Conservation (phyloP, 305 asterid genomes). For the Euphrasia arctica region DNA sequence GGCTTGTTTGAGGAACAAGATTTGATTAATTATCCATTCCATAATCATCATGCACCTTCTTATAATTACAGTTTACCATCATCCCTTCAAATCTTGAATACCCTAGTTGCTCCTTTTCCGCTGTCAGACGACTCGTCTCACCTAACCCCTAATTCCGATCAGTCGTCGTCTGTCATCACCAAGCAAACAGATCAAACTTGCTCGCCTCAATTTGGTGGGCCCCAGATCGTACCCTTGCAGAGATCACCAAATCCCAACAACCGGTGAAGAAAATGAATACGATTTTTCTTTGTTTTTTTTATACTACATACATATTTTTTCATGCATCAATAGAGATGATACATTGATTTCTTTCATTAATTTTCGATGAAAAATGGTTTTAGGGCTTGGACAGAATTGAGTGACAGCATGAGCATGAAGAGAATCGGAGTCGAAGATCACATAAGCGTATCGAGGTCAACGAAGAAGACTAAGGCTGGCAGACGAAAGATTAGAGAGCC, state of each 20-base stretch:
- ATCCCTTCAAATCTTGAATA: constrained; percentile 35
- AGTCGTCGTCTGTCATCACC: constrained; percentile 22
- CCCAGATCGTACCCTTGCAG: constrained; percentile 62
- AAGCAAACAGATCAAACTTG: constrained; percentile 39
- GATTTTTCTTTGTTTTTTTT: no score
- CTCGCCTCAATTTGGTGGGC: constrained; percentile 39
- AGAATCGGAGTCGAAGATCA: constrained; percentile 40
- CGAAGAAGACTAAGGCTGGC: constrained; percentile 79
- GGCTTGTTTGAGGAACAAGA: constrained; percentile 67
- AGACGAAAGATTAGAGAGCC: constrained; percentile 94
- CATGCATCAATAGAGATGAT: no score
- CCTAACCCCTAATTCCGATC: constrained; percentile 31
- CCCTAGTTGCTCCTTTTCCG: constrained; percentile 36
- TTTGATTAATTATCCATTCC: constrained; percentile 14
- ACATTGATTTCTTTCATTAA: no score
- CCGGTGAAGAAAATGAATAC: constrained; percentile 38
- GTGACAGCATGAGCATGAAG: constrained; percentile 51
- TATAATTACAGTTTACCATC: constrained; percentile 18
- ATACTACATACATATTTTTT: no score
- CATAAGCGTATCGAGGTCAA: constrained; percentile 47
- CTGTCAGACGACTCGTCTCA: constrained; percentile 33
- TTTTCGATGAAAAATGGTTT: not conserved
- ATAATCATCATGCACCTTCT: constrained; percentile 31
- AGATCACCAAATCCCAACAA: constrained; percentile 53
- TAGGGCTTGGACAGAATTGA: constrained; percentile 74